Percentiles rank a stretch among this genome's conserved stretches.
Evolutionary conservation across 805 yeast genomes (phyloP).

Genomic region (Sugiyamaella americana): DNA sequence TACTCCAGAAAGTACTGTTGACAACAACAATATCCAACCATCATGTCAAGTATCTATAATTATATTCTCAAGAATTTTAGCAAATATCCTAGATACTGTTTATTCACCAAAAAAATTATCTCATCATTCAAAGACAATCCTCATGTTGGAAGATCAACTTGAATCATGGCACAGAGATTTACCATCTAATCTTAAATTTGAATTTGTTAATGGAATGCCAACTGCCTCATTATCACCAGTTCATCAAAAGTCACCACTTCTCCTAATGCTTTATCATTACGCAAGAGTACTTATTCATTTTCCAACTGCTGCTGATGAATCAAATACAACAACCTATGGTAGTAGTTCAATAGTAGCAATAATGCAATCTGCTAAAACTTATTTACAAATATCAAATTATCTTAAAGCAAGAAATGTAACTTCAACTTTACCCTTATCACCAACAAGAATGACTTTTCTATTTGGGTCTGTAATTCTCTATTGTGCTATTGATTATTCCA

Average conservation of each 20-base stretch:
- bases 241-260: slow-evolving; percentile 34
- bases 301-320: slow-evolving; percentile 34
- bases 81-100: slow-evolving; percentile 58
- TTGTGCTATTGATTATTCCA: slow-evolving; percentile 74
- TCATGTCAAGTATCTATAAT: slow-evolving; percentile 17
- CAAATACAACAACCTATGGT: slow-evolving; percentile 12
- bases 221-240: slow-evolving; percentile 21
- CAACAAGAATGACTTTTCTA: slow-evolving; percentile 21
- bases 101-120: slow-evolving; percentile 21
- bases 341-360: slow-evolving; percentile 29
- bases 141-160: slow-evolving; percentile 52
- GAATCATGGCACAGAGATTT: slow-evolving; percentile 76
- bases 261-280: slow-evolving; percentile 54
- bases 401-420: slow-evolving; percentile 22
- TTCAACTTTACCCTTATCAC: slow-evolving; percentile 28
- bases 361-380: slow-evolving; percentile 30
- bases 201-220: slow-evolving; percentile 36
- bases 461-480: slow-evolving; percentile 28
- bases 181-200: slow-evolving; percentile 55
- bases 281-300: slow-evolving; percentile 59
- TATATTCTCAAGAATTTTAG: slow-evolving; percentile 59
- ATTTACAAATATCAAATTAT: slow-evolving; percentile 27
- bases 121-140: slow-evolving; percentile 23
- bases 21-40: slow-evolving; percentile 1
- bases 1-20: slow-evolving; percentile 7